These are phyloP conservation scores for Candida chilensis DNA, from an alignment of 805 yeast genomes.

Conservation along the genomic window DNA sequence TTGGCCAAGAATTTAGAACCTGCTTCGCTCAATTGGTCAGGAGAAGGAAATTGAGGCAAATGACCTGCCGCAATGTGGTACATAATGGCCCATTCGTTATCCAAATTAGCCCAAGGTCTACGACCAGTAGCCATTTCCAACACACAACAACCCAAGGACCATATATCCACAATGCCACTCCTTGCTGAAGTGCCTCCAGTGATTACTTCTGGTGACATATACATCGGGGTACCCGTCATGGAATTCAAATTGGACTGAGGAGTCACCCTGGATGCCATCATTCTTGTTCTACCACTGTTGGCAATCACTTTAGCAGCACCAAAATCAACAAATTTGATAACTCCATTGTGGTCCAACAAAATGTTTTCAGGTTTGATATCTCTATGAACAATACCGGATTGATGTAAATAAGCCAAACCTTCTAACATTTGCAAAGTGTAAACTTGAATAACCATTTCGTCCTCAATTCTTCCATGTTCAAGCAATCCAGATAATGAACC, in stretches of 20 bases:
- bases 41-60: constrained; percentile 73
- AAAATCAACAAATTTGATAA: constrained; percentile 91
- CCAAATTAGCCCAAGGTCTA: constrained; percentile 93
- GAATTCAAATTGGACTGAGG: constrained; percentile 22
- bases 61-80: constrained; percentile 96
- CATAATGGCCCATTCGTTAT: constrained; percentile 98
- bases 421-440: constrained; percentile 89
- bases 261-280: constrained; percentile 18
- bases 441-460: constrained; percentile 85
- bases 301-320: constrained; percentile 94
- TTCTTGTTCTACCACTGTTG: constrained; percentile 40
- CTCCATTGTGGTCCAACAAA: constrained; percentile 82
- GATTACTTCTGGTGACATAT: constrained; percentile 95
- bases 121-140: constrained; percentile 95
- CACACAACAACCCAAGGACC: constrained; percentile 97
- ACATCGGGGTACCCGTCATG: constrained; percentile 96
- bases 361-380: constrained; percentile 96
- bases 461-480: constrained; percentile 91
- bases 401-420: constrained; percentile 91
- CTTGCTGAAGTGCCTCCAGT: constrained; percentile 60
- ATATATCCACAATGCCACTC: constrained; percentile 72
- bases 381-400: constrained; percentile 91
- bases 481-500: constrained; percentile 83
- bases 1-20: constrained; percentile 67
- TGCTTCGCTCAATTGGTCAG: constrained; percentile 65